Conservation (phyloP, 805 yeast genomes). For the Barnettozyma populi region DNA sequence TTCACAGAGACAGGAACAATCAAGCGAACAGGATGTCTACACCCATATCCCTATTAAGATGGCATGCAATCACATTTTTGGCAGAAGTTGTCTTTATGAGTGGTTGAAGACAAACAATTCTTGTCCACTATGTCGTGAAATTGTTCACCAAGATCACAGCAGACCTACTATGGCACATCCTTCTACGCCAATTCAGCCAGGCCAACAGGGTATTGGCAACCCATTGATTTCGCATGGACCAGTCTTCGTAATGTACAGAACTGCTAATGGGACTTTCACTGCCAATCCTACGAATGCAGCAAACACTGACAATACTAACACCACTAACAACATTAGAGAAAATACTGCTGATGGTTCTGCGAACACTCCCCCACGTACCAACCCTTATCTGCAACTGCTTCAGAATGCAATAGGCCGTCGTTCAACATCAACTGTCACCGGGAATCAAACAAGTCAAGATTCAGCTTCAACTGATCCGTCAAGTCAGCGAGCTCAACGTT, state of each 20-base stretch:
- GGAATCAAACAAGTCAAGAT: neutral
- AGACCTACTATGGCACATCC: neutral
- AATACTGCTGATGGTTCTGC: constrained; percentile 2
- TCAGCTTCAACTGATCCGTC: neutral
- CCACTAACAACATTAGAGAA: neutral
- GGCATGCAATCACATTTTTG: constrained; percentile 88
- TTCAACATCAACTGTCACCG: neutral
- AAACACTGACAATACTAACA: constrained; percentile 11
- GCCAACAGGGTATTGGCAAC: constrained; percentile 19
- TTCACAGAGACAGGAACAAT: neutral
- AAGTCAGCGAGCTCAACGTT: neutral
- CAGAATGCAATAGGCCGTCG: neutral
- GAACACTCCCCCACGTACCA: neutral
- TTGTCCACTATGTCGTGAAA: constrained; percentile 82
- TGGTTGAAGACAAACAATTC: constrained; percentile 75
- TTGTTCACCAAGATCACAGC: constrained; percentile 21
- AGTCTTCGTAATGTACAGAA: constrained; percentile 2
- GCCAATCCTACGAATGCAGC: neutral
- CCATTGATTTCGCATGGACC: constrained; percentile 10
- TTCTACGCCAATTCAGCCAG: neutral
- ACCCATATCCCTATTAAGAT: constrained; percentile 63
- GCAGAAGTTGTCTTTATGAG: constrained; percentile 73
- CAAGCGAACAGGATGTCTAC: neutral
- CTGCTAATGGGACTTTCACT: neutral
- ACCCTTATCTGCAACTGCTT: neutral